Percentiles rank a stretch among this genome's conserved stretches.
phyloP scores from a whole-genome alignment of 1,284 basidiomycete genomes.

The Cutaneotrichosporon mucoides region DNA sequence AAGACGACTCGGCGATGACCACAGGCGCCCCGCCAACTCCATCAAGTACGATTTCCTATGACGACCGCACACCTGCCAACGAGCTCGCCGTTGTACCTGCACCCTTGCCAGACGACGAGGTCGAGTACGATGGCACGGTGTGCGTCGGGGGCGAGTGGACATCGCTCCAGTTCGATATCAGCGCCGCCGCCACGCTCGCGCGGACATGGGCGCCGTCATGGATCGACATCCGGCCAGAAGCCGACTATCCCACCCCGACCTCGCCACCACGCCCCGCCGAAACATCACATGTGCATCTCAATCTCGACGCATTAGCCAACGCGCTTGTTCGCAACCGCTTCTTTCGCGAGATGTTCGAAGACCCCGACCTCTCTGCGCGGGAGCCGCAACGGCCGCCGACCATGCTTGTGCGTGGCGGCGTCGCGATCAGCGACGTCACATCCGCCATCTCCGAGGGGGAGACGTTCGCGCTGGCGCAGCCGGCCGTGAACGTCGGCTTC shows the following conservation, averaged over 20 bases:
- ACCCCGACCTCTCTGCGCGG: background rate
- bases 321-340: constrained; percentile 18
- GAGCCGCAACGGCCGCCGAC: constrained; percentile 2
- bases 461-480: constrained; percentile 9
- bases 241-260: background rate
- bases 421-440: constrained; percentile 11
- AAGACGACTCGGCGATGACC: constrained; percentile 25
- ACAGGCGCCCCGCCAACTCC: constrained; percentile 41
- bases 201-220: constrained; percentile 13
- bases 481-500: constrained; percentile 25
- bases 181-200: constrained; percentile 3
- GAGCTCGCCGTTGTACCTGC: constrained; percentile 1
- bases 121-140: constrained; percentile 25
- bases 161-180: constrained; percentile 18
- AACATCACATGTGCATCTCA: background rate
- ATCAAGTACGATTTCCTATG: constrained; percentile 20
- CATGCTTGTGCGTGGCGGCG: constrained; percentile 12
- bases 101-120: constrained; percentile 15
- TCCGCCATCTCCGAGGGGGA: constrained; percentile 1
- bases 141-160: constrained; percentile 36
- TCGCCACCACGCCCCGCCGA: constrained; percentile 3
- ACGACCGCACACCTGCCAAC: constrained; percentile 14
- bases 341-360: constrained; percentile 12
- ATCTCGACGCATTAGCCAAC: constrained; percentile 15
- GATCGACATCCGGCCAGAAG: constrained; percentile 2